Percentiles rank a stretch among this genome's conserved stretches.
These are phyloP conservation scores for Dactylellina leptospora DNA, from an alignment of 2,329 filamentous ascomycete genomes.

Conservation along the genomic window DNA sequence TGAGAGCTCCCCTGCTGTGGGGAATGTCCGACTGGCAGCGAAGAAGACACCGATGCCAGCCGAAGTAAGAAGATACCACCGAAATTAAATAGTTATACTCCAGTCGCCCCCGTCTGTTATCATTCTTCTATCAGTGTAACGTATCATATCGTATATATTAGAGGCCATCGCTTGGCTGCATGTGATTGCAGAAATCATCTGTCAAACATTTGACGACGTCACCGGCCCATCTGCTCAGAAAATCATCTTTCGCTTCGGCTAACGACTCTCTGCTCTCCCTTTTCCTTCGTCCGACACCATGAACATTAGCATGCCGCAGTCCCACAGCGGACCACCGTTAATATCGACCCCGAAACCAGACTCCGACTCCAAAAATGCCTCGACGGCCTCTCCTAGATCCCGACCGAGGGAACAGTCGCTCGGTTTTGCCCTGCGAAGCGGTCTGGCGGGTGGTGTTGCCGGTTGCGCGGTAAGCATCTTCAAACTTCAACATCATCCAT, in stretches of 20 bases:
- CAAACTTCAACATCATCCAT: background rate
- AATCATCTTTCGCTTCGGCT: constrained; percentile 22
- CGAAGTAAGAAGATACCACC: constrained; percentile 24
- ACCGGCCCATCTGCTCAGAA: constrained; percentile 5
- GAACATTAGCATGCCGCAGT: constrained; percentile 54
- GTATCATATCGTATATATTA: background rate
- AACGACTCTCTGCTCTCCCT: background rate
- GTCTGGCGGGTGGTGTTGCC: constrained; percentile 85
- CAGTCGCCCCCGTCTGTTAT: background rate
- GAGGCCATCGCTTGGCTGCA: constrained; percentile 5
- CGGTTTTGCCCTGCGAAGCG: constrained; percentile 84
- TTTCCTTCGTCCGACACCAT: constrained; percentile 24
- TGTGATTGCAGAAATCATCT: constrained; percentile 27
- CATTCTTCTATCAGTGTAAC: background rate
- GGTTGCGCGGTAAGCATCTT: constrained; percentile 80
- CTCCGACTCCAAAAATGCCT: constrained; percentile 11
- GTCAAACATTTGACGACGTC: constrained; percentile 14
- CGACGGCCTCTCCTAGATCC: constrained; percentile 12
- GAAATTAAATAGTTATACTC: background rate
- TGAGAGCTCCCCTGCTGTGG: constrained; percentile 24
- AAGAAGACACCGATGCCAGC: constrained; percentile 37
- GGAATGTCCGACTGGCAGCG: constrained; percentile 42
- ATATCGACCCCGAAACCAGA: constrained; percentile 22
- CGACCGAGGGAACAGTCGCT: constrained; percentile 58
- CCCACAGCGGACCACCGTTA: constrained; percentile 48